phyloP scores from a whole-genome alignment of 2,329 filamentous ascomycete genomes.

The Metarhizium anisopliae region DNA sequence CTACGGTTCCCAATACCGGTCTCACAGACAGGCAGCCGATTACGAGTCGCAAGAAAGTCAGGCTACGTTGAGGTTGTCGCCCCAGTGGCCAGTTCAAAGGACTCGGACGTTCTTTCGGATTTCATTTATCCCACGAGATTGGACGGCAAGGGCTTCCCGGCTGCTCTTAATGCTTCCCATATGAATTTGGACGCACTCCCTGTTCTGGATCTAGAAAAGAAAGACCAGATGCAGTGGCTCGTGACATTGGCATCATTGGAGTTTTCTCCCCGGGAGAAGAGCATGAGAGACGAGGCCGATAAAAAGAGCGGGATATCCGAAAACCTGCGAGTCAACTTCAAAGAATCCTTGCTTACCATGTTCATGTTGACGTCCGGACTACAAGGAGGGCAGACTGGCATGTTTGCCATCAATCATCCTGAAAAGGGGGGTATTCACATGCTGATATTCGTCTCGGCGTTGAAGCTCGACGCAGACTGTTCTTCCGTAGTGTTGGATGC shows the following conservation, averaged over 20 bases:
- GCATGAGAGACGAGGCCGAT: conserved; percentile 20
- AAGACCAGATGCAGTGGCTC: conserved; percentile 28
- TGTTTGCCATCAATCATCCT: conserved; percentile 30
- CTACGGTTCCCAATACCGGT: conserved; percentile 33
- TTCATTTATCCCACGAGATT: conserved; percentile 29
- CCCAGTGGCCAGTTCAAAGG: conserved; percentile 16
- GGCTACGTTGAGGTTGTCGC: conserved; percentile 36
- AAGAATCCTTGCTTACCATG: conserved; percentile 38
- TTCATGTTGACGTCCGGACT: conserved; percentile 36
- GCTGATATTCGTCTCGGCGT: conserved; percentile 27
- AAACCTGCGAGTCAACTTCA: conserved; percentile 34
- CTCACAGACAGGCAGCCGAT: conserved; percentile 22
- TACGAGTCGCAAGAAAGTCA: conserved; percentile 33
- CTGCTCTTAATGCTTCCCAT: conserved; percentile 28
- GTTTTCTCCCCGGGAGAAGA: conserved; percentile 33
- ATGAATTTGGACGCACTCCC: conserved; percentile 37
- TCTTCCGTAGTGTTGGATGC: conserved; percentile 36
- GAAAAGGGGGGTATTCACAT: conserved; percentile 29
- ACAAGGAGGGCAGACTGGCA: conserved; percentile 33
- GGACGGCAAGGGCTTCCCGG: conserved; percentile 19
- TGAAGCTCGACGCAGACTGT: conserved; percentile 34
- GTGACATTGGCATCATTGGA: conserved; percentile 26
- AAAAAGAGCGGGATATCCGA: conserved; percentile 14
- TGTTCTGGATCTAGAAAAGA: conserved; percentile 28
- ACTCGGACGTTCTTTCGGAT: conserved; percentile 16